Evolutionary conservation across 129 eudicot species (phyloP), one percentile per base, ranked within the genome.

Genomic region (Centella asiatica): DNA sequence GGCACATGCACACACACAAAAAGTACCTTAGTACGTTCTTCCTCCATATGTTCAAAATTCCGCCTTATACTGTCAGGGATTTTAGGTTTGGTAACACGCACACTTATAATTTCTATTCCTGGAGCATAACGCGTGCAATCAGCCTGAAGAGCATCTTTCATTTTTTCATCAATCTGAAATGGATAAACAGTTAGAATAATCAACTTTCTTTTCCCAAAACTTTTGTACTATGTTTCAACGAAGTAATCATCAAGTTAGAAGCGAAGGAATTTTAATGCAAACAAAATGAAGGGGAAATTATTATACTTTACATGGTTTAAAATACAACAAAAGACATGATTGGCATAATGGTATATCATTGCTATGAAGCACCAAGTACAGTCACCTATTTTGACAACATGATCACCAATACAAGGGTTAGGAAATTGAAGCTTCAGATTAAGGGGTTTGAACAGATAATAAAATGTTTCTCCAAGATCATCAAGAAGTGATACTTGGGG

Each of bases 91-190:
- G 98, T 90, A 60, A 90, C 89, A 71, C 98, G 95, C n/a, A 90
- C 95, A 75, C 98, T 87, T 42, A 90, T 44, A 57, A 90, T 87
- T 70, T 90, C 98, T 31, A 90, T 82, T 60, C 98, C 95, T 47
- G 95, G 95, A 70, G 98, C 98, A 81, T 90, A 90, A 34, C 85
- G 83, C n/a, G 98, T 90, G 81, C 98, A 90, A 68, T 90, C 98
- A 46, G 87, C 90, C 75, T 90, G 98, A 79, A 90, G 94, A 62
- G 98, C 93, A 65, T 90, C 98, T 75, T 84, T 90, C 94, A 90
- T 90, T 72, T 83, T 86, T 32, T 87, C 98, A 81, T 84, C 95
- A 60, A 90, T 84, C 98, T 87, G 86, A 62, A 75, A 69, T 34
- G n/a, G n/a, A n/a, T n/a, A n/a, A n/a, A n/a, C n/a, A n/a, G n/a